These are phyloP conservation scores for Lactarius quietus DNA, from an alignment of 768 basidiomycete species.

Conservation along the genomic window DNA sequence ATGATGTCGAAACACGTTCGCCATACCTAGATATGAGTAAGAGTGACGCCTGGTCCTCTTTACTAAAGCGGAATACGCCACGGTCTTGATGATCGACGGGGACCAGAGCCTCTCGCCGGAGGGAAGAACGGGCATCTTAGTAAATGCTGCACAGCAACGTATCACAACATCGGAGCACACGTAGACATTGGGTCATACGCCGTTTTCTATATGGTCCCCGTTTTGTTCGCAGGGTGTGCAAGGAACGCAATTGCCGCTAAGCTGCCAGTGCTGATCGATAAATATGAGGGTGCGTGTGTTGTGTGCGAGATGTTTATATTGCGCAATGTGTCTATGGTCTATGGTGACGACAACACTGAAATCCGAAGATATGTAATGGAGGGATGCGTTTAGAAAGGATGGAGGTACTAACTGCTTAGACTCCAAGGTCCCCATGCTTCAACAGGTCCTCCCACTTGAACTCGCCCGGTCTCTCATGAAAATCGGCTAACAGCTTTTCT, in stretches of 20 bases:
- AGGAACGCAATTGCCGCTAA: too few species aligned
- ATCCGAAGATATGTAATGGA: not conserved
- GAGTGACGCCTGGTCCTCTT: not conserved
- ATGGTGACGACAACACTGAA: not conserved
- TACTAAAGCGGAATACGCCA: not conserved
- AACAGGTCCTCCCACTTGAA: slow-evolving; percentile 85
- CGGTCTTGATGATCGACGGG: not conserved
- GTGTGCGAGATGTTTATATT: not conserved
- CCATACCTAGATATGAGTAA: not conserved
- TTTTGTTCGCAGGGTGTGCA: not conserved
- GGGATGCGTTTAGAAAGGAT: not conserved
- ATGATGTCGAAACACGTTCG: not conserved
- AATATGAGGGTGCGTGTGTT: not conserved
- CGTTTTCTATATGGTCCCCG: not conserved
- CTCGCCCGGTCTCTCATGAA: slow-evolving; percentile 73
- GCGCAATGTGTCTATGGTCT: not conserved
- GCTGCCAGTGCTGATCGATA: too few species aligned
- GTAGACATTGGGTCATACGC: too few species aligned
- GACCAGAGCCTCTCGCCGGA: too few species aligned
- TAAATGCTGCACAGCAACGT: too few species aligned
- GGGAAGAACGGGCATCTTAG: too few species aligned
- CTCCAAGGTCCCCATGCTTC: slow-evolving; percentile 36
- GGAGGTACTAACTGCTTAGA: not conserved
- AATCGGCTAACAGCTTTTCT: slow-evolving; percentile 54
- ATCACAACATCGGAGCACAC: too few species aligned